Conservation (phyloP, 495 filamentous ascomycete species). For the Penicillium samsonianum region DNA sequence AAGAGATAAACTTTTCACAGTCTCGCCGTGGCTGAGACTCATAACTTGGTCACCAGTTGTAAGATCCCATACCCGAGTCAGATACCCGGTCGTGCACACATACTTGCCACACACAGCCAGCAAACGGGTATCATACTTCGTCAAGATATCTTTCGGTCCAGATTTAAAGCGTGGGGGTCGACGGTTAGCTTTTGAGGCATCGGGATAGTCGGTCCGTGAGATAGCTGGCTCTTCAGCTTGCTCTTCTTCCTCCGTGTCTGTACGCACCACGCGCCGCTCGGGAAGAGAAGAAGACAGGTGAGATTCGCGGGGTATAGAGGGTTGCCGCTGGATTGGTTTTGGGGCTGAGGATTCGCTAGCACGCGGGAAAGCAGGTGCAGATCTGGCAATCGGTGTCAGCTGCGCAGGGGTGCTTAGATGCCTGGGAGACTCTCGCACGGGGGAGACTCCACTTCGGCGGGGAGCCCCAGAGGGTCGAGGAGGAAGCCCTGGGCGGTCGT, state of each 20-base stretch:
- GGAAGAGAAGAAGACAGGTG: constrained; percentile 19
- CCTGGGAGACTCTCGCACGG: constrained; percentile 32
- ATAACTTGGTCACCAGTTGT: constrained; percentile 77
- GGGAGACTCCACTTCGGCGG: constrained; percentile 31
- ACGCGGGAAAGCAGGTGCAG: constrained; percentile 18
- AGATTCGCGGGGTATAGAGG: constrained; percentile 36
- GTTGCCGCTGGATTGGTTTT: constrained; percentile 30
- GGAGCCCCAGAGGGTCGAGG: constrained; percentile 42
- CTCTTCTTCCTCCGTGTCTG: constrained; percentile 39
- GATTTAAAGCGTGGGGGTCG: constrained; percentile 73
- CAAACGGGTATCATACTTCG: constrained; percentile 77
- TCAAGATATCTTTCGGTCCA: constrained; percentile 72
- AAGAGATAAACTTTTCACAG: constrained; percentile 72
- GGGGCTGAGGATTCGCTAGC: constrained; percentile 19
- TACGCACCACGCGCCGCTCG: constrained; percentile 27
- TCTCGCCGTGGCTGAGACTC: constrained; percentile 78
- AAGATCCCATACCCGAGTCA: constrained; percentile 85
- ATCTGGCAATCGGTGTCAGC: constrained; percentile 21
- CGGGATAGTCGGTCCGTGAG: constrained; percentile 66
- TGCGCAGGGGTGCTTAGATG: constrained; percentile 19
- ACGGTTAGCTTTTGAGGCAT: constrained; percentile 80
- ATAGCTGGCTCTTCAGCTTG: constrained; percentile 34
- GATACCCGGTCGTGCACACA: constrained; percentile 79
- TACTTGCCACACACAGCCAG: constrained; percentile 87
- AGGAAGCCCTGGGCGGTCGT: constrained; percentile 62